These are phyloP conservation scores for Sporormia fimetaria DNA, from an alignment of 495 filamentous ascomycete species.

Conservation along the genomic window DNA sequence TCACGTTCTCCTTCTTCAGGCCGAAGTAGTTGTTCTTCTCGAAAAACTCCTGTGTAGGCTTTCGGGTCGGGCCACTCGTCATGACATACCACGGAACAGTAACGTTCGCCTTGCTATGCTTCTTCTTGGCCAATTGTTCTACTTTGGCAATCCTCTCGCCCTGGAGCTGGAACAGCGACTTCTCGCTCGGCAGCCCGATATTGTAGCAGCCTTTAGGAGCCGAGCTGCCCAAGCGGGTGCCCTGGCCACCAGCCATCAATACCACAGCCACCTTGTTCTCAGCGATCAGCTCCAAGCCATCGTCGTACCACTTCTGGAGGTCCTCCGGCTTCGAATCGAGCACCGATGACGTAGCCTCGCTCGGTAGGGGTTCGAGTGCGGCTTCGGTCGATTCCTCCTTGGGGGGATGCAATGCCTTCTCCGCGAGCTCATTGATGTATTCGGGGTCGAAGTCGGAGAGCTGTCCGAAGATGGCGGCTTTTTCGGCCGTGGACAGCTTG, in stretches of 20 bases:
- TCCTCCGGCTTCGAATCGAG: slow-evolving; percentile 76
- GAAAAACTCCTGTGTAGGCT: slow-evolving; percentile 88
- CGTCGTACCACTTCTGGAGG: slow-evolving; percentile 71
- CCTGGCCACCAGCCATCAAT: slow-evolving; percentile 93
- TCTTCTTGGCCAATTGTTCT: slow-evolving; percentile 69
- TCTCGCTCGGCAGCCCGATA: slow-evolving; percentile 82
- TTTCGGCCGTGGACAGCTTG: slow-evolving; percentile 56
- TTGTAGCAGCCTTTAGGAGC: slow-evolving; percentile 95
- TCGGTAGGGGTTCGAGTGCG: slow-evolving; percentile 81
- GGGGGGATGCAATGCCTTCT: slow-evolving; percentile 70
- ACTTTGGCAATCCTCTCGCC: slow-evolving; percentile 83
- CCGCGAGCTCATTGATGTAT: slow-evolving; percentile 71
- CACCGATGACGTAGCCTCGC: slow-evolving; percentile 78
- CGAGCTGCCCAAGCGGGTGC: slow-evolving; percentile 86
- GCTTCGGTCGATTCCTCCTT: slow-evolving; percentile 41
- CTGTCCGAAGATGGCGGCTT: slow-evolving; percentile 70
- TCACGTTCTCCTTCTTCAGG: slow-evolving; percentile 68
- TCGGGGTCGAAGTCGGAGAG: slow-evolving; percentile 66
- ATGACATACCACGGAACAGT: slow-evolving; percentile 98
- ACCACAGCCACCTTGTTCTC: slow-evolving; percentile 90
- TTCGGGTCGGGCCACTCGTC: slow-evolving; percentile 93
- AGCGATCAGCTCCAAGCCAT: slow-evolving; percentile 75
- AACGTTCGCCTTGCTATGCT: slow-evolving; percentile 48
- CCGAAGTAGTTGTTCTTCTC: slow-evolving; percentile 83
- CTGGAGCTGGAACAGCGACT: slow-evolving; percentile 95